Evolutionary conservation across 2,329 filamentous ascomycete genomes (phyloP), one percentile per base, ranked within the genome.

Genomic region (Elsinoe ampelina): DNA sequence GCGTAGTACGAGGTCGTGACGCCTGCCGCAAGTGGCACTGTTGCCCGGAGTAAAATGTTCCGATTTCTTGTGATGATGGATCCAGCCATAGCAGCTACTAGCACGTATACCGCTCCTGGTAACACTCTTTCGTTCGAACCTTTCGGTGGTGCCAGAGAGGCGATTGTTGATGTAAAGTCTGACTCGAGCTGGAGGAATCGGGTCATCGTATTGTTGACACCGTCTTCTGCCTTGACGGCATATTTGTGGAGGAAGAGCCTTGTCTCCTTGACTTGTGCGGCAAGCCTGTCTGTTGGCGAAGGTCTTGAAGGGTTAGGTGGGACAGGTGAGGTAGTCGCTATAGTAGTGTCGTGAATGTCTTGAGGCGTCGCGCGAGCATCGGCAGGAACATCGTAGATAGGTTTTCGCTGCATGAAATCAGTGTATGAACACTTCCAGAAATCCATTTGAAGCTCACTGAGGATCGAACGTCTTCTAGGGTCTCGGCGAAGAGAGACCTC

Each of bases 41-140:
- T 77, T 55, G 85, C 84, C 63, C 93, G 84, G 55, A 98, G 76
- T 61, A 95, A 71, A 61, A 97, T 80, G 71, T 87, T 91, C 65
- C 92, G 84, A 77, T 95, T 95, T 61, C 92, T 84, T 57, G 88
- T 83, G 57, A 96, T 77, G 70, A 98, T 97, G 72, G 84, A 90
- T 64, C 92, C 93, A 35, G 93, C 89, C 91, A 98, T 96, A 65
- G 89, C 85, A 41, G 91, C 86, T 48, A 98, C 91, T 30, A 96
- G 81, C 47, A 97, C 90, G 75, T 97, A 97, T 63, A 97, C 83
- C 59, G 84, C 79, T 22, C 92, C 92, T 34, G 93, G 93, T 73
- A 97, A 84, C 57, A 98, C 80, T 68, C 84, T 84, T 78, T 98
- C 93, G 70, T 87, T 88, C 59, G 84, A 88, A 73, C 92, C 86